A percentile compares a stretch with the other conserved stretches of the same genome.
phyloP scores from a whole-genome alignment of 257 asterid species.

The Nicotiana attenuata region DNA sequence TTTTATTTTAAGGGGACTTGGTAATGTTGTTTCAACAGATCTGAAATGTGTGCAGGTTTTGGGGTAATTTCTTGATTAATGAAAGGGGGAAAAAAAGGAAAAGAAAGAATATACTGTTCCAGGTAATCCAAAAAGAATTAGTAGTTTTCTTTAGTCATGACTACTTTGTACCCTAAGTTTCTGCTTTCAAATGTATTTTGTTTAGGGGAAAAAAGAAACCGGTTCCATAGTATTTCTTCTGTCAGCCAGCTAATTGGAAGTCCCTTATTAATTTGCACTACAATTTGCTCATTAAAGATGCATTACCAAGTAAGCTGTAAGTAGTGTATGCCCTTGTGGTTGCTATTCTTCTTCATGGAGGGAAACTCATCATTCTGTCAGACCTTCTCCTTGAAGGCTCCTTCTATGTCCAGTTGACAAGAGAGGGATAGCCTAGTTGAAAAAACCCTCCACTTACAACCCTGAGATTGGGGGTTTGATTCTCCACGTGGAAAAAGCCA shows the following conservation, averaged over 20 bases:
- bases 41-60: background rate
- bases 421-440: background rate
- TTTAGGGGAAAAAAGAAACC: background rate
- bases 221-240: background rate
- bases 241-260: background rate
- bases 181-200: background rate
- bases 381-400: background rate
- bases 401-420: background rate
- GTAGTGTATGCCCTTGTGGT: background rate
- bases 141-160: background rate
- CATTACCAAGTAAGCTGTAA: background rate
- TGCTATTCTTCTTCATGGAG: background rate
- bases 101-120: background rate
- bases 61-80: background rate
- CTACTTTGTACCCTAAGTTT: background rate
- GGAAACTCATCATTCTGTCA: background rate
- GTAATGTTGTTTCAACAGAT: background rate
- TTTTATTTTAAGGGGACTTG: background rate
- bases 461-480: slow-evolving; percentile 2
- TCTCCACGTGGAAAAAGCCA: background rate
- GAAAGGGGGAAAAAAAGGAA: background rate
- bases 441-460: background rate
- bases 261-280: background rate
- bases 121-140: background rate
- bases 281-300: background rate